Evolutionary conservation across 176 grass and related monocot genomes (phyloP).

Genomic region (Musa itinerans): DNA sequence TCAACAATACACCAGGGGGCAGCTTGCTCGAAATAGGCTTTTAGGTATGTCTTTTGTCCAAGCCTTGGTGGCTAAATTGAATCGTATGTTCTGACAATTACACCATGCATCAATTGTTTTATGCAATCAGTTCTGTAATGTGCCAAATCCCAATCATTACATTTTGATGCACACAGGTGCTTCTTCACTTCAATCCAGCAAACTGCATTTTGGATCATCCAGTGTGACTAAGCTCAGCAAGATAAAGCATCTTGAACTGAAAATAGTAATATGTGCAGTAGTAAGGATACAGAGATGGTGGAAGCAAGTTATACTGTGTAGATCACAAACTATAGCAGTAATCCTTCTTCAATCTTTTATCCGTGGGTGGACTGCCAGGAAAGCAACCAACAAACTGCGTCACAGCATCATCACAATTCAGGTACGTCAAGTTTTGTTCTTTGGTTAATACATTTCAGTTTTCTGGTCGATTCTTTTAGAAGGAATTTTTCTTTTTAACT

Average conservation of each 20-base stretch:
- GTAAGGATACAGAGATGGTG: slow-evolving; percentile 48
- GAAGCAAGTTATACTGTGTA: slow-evolving; percentile 30
- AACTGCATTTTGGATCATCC: slow-evolving; percentile 11
- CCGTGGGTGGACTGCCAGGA: slow-evolving; percentile 35
- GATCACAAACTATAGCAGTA: slow-evolving; percentile 20
- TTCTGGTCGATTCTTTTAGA: not conserved
- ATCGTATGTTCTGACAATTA: not conserved
- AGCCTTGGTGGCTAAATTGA: slow-evolving; percentile 2
- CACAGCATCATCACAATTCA: slow-evolving; percentile 37
- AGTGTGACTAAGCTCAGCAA: slow-evolving; percentile 10
- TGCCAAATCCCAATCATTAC: not conserved
- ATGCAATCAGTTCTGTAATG: not conserved
- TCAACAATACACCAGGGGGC: slow-evolving; percentile 36
- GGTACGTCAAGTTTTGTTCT: slow-evolving; percentile 26
- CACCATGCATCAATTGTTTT: not conserved
- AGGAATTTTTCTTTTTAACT: slow-evolving; percentile 20
- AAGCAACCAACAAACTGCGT: slow-evolving; percentile 21
- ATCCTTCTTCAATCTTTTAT: slow-evolving; percentile 47
- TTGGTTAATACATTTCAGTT: slow-evolving; percentile 4
- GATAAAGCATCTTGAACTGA: slow-evolving; percentile 28
- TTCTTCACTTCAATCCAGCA: slow-evolving; percentile 24
- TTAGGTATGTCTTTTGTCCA: slow-evolving; percentile 36
- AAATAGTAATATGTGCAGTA: slow-evolving; percentile 34
- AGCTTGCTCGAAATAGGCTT: slow-evolving; percentile 40
- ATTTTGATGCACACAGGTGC: slow-evolving; percentile 33